Evolutionary conservation across 2,329 filamentous ascomycete species (phyloP), one percentile per base, ranked within the genome.

Genomic region (Fusarium globosum): DNA sequence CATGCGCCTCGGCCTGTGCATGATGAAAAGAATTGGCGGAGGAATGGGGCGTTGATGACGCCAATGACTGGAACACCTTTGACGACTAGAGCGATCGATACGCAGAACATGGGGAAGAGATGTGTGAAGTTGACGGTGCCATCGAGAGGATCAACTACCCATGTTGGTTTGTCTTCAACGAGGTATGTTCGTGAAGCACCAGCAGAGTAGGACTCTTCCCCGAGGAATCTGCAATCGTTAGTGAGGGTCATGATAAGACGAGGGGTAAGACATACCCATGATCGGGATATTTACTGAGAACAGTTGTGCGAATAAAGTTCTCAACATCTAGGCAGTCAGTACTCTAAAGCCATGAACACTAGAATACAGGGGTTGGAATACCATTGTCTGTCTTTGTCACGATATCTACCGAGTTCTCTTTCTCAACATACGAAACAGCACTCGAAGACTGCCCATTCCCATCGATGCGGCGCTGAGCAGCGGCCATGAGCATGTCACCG

Each of bases 121-220:
- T 95, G 93, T 36, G 92, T 93, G 83, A 93, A 95, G 84, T 95
- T 95, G 68, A 95, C 92, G 7, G 93, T 95, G 84, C 92, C 92
- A 78, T 95, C 93, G 35, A 95, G 86, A 15, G 93, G 93, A 81
- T 95, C 93, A 45, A 95, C 87, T 77, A 91, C 90, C 93, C 93
- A 95, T 38, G 93, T 94, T 48, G 92, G 92, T 2, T 82, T 76
- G 43, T 87, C 79, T 51, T 83, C 84, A 69, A 95, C 90, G 10
- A 94, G 87, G 78, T 94, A 95, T 51, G 90, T 85, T 76, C 91
- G 89, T 1, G 91, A 91, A 33, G 88, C 80, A 42, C 91, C 90
- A 76, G 91, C 90, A 48, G 91, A 92, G 80, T 95, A 95, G 0
- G 89, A 89, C 80, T 95, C 93, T 82, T 95, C 93, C 69, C 93